These are phyloP conservation scores for Cymodocea nodosa DNA, from an alignment of 116 monocot genomes.

Conservation along the genomic window DNA sequence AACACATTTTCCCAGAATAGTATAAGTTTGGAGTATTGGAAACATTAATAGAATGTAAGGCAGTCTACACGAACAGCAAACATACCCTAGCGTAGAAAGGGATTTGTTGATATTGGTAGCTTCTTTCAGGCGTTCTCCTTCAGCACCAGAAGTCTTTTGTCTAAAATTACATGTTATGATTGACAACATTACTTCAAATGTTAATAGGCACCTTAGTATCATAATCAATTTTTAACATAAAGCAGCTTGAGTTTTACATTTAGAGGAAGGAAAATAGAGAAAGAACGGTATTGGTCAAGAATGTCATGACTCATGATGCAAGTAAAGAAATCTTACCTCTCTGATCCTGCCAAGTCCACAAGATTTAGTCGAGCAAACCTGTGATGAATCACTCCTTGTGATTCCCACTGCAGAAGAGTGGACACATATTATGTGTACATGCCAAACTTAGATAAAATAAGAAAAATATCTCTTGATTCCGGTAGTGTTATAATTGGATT, in stretches of 20 bases:
- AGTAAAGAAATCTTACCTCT: conserved; percentile 43
- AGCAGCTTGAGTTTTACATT: not conserved
- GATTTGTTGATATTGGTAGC: conserved; percentile 99
- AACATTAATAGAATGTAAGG: not conserved
- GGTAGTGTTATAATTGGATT: not conserved
- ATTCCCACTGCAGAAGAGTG: conserved; percentile 69
- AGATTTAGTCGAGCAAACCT: conserved; percentile 95
- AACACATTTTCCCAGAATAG: not conserved
- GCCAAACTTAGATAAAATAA: not conserved
- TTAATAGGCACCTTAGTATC: too few species aligned
- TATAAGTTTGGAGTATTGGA: not conserved
- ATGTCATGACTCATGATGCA: not conserved
- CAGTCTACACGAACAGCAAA: not conserved
- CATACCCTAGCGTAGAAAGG: conserved; percentile 82
- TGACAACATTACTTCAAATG: not conserved
- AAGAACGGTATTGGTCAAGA: not conserved
- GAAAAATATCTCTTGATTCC: not conserved
- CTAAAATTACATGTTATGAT: conserved; percentile 19
- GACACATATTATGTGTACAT: not conserved
- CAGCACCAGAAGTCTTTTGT: conserved; percentile 98
- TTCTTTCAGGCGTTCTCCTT: conserved; percentile 94
- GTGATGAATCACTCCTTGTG: conserved; percentile 82
- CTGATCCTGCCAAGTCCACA: conserved; percentile 95
- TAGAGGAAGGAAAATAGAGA: not conserved
- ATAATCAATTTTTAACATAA: not conserved